phyloP scores from a whole-genome alignment of 768 basidiomycete species.

The Cystofilobasidium bisporidii region DNA sequence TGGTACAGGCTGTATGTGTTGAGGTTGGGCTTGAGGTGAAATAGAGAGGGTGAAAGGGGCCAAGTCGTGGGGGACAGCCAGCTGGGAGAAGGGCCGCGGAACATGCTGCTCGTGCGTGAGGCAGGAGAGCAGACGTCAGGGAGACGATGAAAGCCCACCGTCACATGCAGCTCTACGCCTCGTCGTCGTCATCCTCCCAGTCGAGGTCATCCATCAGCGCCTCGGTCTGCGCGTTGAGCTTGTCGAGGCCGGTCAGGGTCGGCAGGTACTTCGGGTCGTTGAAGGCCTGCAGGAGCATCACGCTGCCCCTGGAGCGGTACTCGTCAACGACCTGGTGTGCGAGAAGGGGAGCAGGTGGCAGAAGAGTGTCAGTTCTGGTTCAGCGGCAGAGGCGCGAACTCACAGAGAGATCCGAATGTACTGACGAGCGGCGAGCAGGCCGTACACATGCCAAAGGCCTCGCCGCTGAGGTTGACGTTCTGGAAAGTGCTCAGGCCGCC shows the following conservation, averaged over 20 bases:
- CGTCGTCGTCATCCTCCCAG: conserved; percentile 45
- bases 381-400: too few species aligned
- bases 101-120: too few species aligned
- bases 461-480: conserved; percentile 71
- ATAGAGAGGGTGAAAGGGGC: too few species aligned
- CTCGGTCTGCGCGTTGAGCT: conserved; percentile 65
- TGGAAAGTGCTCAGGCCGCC: conserved; percentile 82
- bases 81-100: too few species aligned
- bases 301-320: conserved; percentile 71
- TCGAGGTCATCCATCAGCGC: conserved; percentile 49
- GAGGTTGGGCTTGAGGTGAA: too few species aligned
- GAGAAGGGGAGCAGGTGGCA: not conserved
- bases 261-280: conserved; percentile 71
- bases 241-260: conserved; percentile 65
- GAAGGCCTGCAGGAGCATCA: conserved; percentile 68
- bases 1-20: too few species aligned
- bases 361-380: too few species aligned
- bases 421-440: conserved; percentile 74
- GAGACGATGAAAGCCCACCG: too few species aligned
- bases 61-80: too few species aligned
- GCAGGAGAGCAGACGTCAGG: too few species aligned
- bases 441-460: conserved; percentile 77
- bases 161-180: not conserved
- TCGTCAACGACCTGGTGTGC: conserved; percentile 60
- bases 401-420: too few species aligned